phyloP scores from a whole-genome alignment of 305 asterid species.

The Rubia tinctorum region DNA sequence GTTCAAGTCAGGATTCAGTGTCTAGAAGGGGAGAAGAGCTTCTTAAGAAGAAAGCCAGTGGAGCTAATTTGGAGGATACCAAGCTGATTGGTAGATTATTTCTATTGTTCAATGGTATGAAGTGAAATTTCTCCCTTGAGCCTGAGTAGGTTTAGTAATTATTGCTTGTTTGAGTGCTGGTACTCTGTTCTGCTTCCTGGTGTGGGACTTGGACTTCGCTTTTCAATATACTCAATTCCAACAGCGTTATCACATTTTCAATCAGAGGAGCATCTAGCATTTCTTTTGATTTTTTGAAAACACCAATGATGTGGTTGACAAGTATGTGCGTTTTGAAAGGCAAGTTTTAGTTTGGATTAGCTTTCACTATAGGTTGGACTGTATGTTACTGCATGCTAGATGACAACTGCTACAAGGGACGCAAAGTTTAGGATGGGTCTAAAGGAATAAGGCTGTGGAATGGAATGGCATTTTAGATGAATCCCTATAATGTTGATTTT shows the following conservation, averaged over 20 bases:
- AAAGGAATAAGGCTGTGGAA: not conserved
- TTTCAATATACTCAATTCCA: not conserved
- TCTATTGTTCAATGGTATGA: conserved; percentile 76
- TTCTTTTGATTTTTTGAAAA: not conserved
- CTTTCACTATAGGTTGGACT: not conserved
- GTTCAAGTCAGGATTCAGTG: conserved; percentile 75
- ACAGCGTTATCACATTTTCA: not conserved
- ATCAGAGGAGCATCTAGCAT: not conserved
- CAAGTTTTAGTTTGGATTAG: not conserved
- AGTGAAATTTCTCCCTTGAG: conserved; percentile 4
- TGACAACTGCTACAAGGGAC: not conserved
- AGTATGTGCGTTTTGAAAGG: not conserved
- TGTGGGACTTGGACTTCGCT: not conserved
- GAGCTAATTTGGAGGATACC: conserved; percentile 76
- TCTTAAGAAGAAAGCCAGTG: conserved; percentile 79
- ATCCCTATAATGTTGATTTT: not conserved
- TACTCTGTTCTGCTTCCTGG: not conserved
- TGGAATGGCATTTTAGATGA: not conserved
- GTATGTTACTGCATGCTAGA: not conserved
- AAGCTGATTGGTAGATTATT: conserved; percentile 67
- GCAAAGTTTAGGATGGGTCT: not conserved
- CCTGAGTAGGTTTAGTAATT: not conserved
- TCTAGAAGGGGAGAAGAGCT: conserved; percentile 85
- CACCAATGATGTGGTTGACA: not conserved
- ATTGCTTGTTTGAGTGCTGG: not conserved